Evolutionary conservation across 306 rosid species (phyloP).

Genomic region (Luffa aegyptiaca): DNA sequence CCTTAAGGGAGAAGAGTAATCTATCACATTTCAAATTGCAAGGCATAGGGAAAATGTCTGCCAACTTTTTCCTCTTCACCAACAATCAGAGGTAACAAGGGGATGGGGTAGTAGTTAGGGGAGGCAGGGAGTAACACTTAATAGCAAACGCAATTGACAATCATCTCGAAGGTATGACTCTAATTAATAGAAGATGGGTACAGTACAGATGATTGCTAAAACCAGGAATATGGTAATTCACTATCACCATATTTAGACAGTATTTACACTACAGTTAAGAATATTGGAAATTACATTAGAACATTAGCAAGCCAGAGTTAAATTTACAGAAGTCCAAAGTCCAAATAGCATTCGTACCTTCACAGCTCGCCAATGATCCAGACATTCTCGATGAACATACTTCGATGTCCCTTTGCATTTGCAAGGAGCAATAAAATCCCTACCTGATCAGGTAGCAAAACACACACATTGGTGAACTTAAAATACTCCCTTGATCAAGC

Average conservation of each 20-base stretch:
- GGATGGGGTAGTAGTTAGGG: background rate
- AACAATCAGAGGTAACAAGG: background rate
- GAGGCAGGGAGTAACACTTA: background rate
- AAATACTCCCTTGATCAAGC: background rate
- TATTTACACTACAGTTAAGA: background rate
- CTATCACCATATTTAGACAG: background rate
- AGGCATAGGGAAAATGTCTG: background rate
- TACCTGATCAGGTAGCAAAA: constrained; percentile 40
- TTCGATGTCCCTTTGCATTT: constrained; percentile 94
- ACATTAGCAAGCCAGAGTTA: background rate
- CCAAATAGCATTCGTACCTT: constrained; percentile 38
- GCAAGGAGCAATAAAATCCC: constrained; percentile 98
- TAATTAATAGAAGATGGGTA: background rate
- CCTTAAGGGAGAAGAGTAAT: background rate
- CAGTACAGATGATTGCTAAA: background rate
- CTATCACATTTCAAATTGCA: background rate
- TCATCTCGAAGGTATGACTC: background rate
- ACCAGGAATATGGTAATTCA: background rate
- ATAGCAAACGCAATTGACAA: background rate
- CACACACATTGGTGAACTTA: constrained; percentile 11
- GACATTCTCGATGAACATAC: constrained; percentile 91
- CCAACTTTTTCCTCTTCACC: background rate
- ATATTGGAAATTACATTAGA: background rate
- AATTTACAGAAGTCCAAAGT: constrained; percentile 3
- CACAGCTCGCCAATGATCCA: constrained; percentile 98